Percentiles rank a stretch among this genome's conserved stretches.
phyloP scores from a whole-genome alignment of 2,329 filamentous ascomycete genomes.

The Fusarium fracticaudum region DNA sequence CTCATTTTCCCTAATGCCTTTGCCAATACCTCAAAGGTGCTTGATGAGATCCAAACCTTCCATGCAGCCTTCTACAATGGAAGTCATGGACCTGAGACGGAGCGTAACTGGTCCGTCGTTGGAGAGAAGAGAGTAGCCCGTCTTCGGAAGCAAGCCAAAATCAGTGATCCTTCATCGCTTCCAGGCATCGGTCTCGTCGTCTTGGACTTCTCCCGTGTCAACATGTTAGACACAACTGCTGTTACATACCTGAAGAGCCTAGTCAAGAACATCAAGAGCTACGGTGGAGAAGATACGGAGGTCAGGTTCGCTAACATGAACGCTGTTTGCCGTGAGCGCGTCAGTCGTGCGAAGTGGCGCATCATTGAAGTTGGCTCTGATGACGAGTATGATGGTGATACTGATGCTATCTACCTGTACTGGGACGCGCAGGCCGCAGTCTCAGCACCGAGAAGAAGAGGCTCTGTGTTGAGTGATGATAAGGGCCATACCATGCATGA shows the following conservation, averaged over 20 bases:
- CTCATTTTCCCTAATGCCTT: conserved; percentile 71
- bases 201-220: conserved; percentile 61
- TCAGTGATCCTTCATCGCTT: conserved; percentile 45
- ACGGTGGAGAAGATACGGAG: conserved; percentile 57
- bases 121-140: conserved; percentile 57
- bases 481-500: conserved; percentile 23
- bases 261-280: conserved; percentile 58
- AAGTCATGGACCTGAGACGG: conserved; percentile 42
- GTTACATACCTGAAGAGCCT: conserved; percentile 60
- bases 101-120: conserved; percentile 65
- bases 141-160: conserved; percentile 53
- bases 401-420: conserved; percentile 21
- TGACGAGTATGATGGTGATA: conserved; percentile 4
- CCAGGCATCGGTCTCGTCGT: conserved; percentile 58
- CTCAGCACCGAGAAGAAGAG: conserved; percentile 27
- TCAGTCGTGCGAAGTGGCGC: conserved; percentile 52
- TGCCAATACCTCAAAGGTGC: conserved; percentile 57
- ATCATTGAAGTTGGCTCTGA: conserved; percentile 21
- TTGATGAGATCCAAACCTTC: conserved; percentile 59
- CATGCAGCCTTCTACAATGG: conserved; percentile 53
- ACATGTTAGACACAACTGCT: conserved; percentile 64
- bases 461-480: conserved; percentile 15
- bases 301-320: conserved; percentile 61
- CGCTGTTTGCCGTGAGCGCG: conserved; percentile 52
- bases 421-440: conserved; percentile 28